These are phyloP conservation scores for Sphaceloma murrayae DNA, from an alignment of 2,329 filamentous ascomycete species.

Conservation along the genomic window DNA sequence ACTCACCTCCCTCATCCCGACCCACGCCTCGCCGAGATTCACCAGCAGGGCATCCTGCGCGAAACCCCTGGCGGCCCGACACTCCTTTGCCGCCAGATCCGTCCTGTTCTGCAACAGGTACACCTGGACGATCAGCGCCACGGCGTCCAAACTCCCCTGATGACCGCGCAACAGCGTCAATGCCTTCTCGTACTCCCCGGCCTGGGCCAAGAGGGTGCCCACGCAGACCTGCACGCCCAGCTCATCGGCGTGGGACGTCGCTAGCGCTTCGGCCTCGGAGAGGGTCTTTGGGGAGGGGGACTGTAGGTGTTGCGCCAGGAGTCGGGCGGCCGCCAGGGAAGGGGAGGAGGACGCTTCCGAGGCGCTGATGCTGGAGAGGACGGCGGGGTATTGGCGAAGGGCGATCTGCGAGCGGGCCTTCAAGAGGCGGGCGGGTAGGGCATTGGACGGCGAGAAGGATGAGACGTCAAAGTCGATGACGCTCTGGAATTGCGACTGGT, in stretches of 20 bases:
- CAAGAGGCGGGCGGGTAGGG: conserved; percentile 64
- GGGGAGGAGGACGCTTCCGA: conserved; percentile 39
- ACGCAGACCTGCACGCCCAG: conserved; percentile 68
- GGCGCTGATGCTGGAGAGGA: conserved; percentile 49
- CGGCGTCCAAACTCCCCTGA: conserved; percentile 67
- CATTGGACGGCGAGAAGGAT: conserved; percentile 68
- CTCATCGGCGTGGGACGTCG: conserved; percentile 59
- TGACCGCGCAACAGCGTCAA: conserved; percentile 70
- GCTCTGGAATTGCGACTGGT: conserved; percentile 73
- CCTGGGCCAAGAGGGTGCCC: conserved; percentile 71
- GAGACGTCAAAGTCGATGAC: conserved; percentile 79
- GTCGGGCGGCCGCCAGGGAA: conserved; percentile 66
- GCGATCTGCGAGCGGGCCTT: conserved; percentile 75
- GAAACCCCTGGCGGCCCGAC: conserved; percentile 77
- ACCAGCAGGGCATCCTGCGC: conserved; percentile 90
- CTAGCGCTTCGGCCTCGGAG: conserved; percentile 59
- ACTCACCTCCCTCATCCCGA: conserved; percentile 72
- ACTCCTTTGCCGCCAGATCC: conserved; percentile 85
- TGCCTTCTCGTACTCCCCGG: conserved; percentile 77
- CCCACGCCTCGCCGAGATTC: conserved; percentile 92
- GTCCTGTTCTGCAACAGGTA: conserved; percentile 84
- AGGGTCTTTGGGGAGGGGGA: conserved; percentile 28
- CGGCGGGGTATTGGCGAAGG: conserved; percentile 65
- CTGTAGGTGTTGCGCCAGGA: conserved; percentile 61
- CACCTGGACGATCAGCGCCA: conserved; percentile 84